A percentile compares a stretch with the other conserved stretches of the same genome.
Conservation (phyloP, 2,329 filamentous ascomycete genomes). For the Arthrobotrys sphaeroides region DNA sequence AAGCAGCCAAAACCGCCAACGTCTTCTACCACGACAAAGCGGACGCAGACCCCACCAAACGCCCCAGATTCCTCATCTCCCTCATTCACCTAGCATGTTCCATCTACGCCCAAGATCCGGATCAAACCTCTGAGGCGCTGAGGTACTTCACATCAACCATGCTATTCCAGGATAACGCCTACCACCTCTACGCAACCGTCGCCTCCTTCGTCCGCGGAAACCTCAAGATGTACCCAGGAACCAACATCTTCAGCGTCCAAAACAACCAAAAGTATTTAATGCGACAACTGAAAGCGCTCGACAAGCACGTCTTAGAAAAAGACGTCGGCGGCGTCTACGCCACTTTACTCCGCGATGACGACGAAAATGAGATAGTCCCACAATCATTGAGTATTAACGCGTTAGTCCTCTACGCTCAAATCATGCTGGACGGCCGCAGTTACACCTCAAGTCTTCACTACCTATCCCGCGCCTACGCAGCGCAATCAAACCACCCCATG, state of each 20-base stretch:
- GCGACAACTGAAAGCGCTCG: constrained; percentile 89
- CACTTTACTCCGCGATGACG: constrained; percentile 58
- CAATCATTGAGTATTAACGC: constrained; percentile 78
- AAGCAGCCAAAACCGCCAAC: constrained; percentile 79
- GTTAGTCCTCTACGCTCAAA: constrained; percentile 88
- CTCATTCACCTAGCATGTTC: constrained; percentile 73
- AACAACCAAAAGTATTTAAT: constrained; percentile 82
- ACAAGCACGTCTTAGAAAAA: constrained; percentile 71
- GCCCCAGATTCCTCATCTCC: constrained; percentile 66
- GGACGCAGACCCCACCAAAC: constrained; percentile 60
- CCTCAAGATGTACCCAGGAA: constrained; percentile 56
- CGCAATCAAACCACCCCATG: constrained; percentile 79
- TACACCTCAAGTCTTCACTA: constrained; percentile 77
- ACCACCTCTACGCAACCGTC: constrained; percentile 65
- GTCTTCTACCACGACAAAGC: constrained; percentile 78
- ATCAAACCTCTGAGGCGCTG: constrained; percentile 77
- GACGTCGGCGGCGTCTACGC: constrained; percentile 60
- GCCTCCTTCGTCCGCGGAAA: constrained; percentile 55
- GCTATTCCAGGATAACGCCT: constrained; percentile 81
- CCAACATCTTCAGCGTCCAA: constrained; percentile 57
- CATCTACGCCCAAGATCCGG: constrained; percentile 78
- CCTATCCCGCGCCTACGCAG: constrained; percentile 78
- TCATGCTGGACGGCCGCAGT: constrained; percentile 82
- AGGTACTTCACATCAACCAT: constrained; percentile 87
- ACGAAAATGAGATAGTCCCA: constrained; percentile 61